Percentiles rank a stretch among this genome's conserved stretches.
phyloP scores from a whole-genome alignment of 2,329 filamentous ascomycete genomes.

The Basipetospora chlamydospora region DNA sequence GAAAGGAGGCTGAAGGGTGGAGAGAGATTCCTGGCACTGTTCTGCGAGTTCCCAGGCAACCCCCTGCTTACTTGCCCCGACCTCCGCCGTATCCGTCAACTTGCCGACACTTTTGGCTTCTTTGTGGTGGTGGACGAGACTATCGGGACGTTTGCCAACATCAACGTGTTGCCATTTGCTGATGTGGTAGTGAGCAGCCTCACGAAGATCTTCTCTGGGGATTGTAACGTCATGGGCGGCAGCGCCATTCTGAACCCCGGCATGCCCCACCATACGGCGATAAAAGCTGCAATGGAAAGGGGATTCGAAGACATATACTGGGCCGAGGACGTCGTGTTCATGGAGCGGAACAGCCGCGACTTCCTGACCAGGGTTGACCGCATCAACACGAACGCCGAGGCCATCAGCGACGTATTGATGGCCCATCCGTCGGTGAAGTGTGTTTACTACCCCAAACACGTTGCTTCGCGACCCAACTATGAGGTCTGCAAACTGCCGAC shows the following conservation, averaged over 20 bases:
- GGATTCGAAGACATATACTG: conserved; percentile 85
- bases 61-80: conserved; percentile 78
- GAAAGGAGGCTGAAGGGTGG: conserved; percentile 56
- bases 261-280: conserved; percentile 49
- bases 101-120: conserved; percentile 79
- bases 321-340: conserved; percentile 85
- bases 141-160: conserved; percentile 89
- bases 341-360: conserved; percentile 92
- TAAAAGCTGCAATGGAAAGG: conserved; percentile 51
- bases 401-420: conserved; percentile 59
- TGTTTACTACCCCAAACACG: conserved; percentile 78
- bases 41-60: conserved; percentile 92
- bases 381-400: conserved; percentile 75
- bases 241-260: conserved; percentile 51
- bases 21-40: conserved; percentile 67
- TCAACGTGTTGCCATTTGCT: conserved; percentile 78
- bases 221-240: conserved; percentile 97
- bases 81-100: conserved; percentile 59
- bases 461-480: conserved; percentile 55
- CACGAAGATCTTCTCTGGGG: conserved; percentile 94
- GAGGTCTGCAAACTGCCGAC: conserved; percentile 59
- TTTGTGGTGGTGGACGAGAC: conserved; percentile 90
- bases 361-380: conserved; percentile 70
- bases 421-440: conserved; percentile 51
- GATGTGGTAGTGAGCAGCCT: conserved; percentile 90